Percentiles rank a stretch among this genome's conserved stretches.
These are phyloP conservation scores for Xerocomellus chrysenteron DNA, from an alignment of 768 basidiomycete species.

Conservation along the genomic window DNA sequence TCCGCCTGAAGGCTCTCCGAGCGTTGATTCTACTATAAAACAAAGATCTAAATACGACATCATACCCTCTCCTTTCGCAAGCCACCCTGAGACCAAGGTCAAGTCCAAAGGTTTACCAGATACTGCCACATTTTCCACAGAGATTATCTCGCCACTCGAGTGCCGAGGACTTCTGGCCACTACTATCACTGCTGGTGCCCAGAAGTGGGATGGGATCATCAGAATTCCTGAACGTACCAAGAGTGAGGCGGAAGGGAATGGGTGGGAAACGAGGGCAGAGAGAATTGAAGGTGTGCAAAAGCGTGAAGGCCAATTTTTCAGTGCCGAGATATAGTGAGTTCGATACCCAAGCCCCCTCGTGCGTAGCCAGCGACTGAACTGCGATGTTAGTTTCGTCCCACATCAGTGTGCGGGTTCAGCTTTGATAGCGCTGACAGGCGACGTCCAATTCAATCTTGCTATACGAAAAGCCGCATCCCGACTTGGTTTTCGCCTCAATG, in stretches of 20 bases:
- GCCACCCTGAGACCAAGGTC: conserved; percentile 7
- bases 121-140: conserved; percentile 32
- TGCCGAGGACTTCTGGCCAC: conserved; percentile 46
- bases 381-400: conserved; percentile 19
- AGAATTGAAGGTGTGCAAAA: conserved; percentile 26
- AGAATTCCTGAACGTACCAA: conserved; percentile 41
- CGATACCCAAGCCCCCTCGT: background rate
- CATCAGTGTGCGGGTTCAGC: conserved; percentile 44
- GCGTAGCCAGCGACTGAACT: background rate
- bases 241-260: conserved; percentile 10
- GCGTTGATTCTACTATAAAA: conserved; percentile 15
- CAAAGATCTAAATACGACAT: conserved; percentile 3
- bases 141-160: conserved; percentile 43
- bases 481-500: conserved; percentile 52
- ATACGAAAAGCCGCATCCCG: conserved; percentile 43
- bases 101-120: conserved; percentile 4
- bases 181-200: conserved; percentile 29
- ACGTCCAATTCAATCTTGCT: conserved; percentile 45
- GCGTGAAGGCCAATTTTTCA: conserved; percentile 38
- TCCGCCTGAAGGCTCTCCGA: conserved; percentile 17
- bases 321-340: conserved; percentile 35
- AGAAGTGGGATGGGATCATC: conserved; percentile 53
- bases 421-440: conserved; percentile 56
- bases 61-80: conserved; percentile 21
- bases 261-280: conserved; percentile 30